Base-by-base conservation (phyloP, 352 stramenopile species). In the Phytophthora podocarpi region DNA sequence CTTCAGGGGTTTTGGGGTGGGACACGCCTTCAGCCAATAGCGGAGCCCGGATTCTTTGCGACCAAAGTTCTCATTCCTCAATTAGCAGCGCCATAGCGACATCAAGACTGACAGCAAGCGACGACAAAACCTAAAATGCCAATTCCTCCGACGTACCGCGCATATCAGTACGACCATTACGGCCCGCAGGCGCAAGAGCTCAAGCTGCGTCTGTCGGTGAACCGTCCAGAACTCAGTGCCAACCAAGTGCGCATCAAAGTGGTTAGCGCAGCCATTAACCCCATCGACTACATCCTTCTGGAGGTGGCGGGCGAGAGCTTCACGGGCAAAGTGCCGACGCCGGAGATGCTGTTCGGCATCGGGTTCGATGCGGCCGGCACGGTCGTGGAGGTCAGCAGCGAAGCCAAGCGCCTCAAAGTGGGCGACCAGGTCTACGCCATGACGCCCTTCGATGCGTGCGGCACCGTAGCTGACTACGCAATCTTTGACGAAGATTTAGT, bases 161-260 rank as follows among this genome's bases (percentile, higher is more conserved):
- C 69, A 18, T 77, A 74, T 48, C 52, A 72, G 18, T 72, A 72
- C 52, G 63, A 69, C 40, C 32, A 55, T 47, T 76, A 72, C 57
- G 57, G 56, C 4, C 49, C 54, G 0, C 48, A 53, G 12, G 45
- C 59, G 1, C 27, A 67, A n/a, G 52, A 71, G 24, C 67, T 79
- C 27, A 64, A 72, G 39, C 51, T 78, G 13, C 57, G 60, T 20
- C 30, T 45, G 30, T 40, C 42, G 3, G 70, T 79, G 8, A 59
- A 62, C 34, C 48, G 42, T 5, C 42, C 48, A 4, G 20, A 39
- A 5, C 34, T 80, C 18, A 39, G 43, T 1, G 21, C 55, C 1
- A 72, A 60, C 18, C 64, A 90, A 58, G 68, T 76, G n/a, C 50
- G 53, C 32, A 58, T 74, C 50, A 74, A 69, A 48, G 50, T 79